Conservation (phyloP, 495 filamentous ascomycete genomes). For the Hypoxylon rickii region DNA sequence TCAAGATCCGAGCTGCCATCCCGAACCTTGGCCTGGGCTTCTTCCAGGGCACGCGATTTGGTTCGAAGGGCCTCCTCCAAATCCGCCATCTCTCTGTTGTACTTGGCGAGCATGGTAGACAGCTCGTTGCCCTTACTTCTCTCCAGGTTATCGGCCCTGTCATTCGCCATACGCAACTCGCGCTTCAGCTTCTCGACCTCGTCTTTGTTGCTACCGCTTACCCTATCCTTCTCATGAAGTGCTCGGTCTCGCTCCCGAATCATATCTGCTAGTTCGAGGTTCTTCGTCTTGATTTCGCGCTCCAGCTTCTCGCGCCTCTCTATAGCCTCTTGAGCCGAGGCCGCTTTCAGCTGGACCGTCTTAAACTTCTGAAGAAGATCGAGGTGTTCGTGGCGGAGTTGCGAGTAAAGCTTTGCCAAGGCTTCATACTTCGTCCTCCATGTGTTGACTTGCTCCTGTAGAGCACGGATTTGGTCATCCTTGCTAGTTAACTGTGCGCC, state of each 20-base stretch:
- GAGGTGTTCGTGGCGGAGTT: constrained; percentile 92
- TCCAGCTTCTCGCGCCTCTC: constrained; percentile 93
- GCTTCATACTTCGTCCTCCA: constrained; percentile 98
- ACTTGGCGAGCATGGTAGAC: constrained; percentile 89
- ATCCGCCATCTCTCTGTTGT: constrained; percentile 96
- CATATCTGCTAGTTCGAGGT: constrained; percentile 97
- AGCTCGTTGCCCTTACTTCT: constrained; percentile 91
- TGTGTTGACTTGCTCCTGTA: constrained; percentile 94
- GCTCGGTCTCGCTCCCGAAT: constrained; percentile 95
- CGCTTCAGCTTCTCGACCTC: constrained; percentile 95
- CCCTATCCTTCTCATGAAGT: constrained; percentile 87
- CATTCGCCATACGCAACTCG: constrained; percentile 90
- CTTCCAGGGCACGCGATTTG: constrained; percentile 89
- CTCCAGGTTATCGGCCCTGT: constrained; percentile 92
- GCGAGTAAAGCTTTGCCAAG: constrained; percentile 93
- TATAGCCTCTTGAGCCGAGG: constrained; percentile 95
- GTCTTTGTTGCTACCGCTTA: constrained; percentile 84
- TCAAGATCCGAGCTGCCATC: constrained; percentile 88
- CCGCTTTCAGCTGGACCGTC: constrained; percentile 90
- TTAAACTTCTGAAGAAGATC: constrained; percentile 95
- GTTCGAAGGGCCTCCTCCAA: constrained; percentile 89
- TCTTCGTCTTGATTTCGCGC: constrained; percentile 98
- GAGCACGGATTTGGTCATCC: constrained; percentile 88
- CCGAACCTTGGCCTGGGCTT: constrained; percentile 71
- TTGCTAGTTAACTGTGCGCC: constrained; percentile 85